Evolutionary conservation across 306 rosid genomes (phyloP).

Genomic region (Sesbania bispinosa): DNA sequence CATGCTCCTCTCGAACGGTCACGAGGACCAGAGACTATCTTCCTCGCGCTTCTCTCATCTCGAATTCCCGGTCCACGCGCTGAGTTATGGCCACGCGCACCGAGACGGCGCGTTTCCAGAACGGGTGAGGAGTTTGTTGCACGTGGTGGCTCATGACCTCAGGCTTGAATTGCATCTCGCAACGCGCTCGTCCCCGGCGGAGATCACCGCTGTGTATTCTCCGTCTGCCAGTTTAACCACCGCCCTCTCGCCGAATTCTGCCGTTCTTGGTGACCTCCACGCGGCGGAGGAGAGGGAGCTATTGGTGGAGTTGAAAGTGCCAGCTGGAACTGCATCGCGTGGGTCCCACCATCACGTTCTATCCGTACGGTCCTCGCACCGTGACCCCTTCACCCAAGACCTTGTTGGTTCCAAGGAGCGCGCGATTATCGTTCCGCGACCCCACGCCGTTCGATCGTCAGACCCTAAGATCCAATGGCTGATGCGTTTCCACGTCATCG

Average conservation of each 20-base stretch:
- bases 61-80: slow-evolving; percentile 48
- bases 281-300: slow-evolving; percentile 68
- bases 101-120: slow-evolving; percentile 39
- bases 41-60: slow-evolving; percentile 48
- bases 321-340: slow-evolving; percentile 23
- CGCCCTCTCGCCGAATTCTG: slow-evolving; percentile 29
- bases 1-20: slow-evolving; percentile 42
- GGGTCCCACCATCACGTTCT: slow-evolving; percentile 52
- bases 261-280: slow-evolving; percentile 45
- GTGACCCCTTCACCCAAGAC: slow-evolving; percentile 57
- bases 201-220: slow-evolving; percentile 59
- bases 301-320: slow-evolving; percentile 60
- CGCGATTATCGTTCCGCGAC: slow-evolving; percentile 45
- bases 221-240: slow-evolving; percentile 33
- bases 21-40: slow-evolving; percentile 19
- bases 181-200: no score
- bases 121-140: slow-evolving; percentile 43
- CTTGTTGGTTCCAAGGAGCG: slow-evolving; percentile 47
- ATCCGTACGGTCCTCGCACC: slow-evolving; percentile 53
- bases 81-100: slow-evolving; percentile 1
- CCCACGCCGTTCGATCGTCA: slow-evolving; percentile 54
- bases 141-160: slow-evolving; percentile 59
- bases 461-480: slow-evolving; percentile 46
- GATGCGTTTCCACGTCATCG: slow-evolving; percentile 52
- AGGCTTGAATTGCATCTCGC: slow-evolving; percentile 47